A percentile compares a stretch with the other conserved stretches of the same genome.
Conservation (phyloP, 192 early-diverging fungal species). For the Podila epigama region DNA sequence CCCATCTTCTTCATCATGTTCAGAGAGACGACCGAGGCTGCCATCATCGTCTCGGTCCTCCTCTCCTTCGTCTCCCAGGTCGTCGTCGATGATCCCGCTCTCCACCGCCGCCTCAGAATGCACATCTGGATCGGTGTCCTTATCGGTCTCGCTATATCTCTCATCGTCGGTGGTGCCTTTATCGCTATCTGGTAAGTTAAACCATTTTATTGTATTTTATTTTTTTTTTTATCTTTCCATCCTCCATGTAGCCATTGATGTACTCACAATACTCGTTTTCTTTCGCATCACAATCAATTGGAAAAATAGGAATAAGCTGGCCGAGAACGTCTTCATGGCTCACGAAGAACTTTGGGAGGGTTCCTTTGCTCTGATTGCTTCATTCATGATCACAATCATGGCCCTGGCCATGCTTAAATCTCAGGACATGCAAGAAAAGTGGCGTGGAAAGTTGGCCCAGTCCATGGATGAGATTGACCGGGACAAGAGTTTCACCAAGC, state of each 20-base stretch:
- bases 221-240: background rate
- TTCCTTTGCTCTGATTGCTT: constrained; percentile 79
- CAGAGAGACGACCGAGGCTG: constrained; percentile 87
- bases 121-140: constrained; percentile 82
- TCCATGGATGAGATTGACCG: constrained; percentile 56
- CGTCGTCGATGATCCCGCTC: constrained; percentile 55
- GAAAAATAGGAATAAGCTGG: constrained; percentile 48
- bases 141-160: constrained; percentile 70
- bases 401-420: constrained; percentile 82
- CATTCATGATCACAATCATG: constrained; percentile 81
- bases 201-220: background rate
- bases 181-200: constrained; percentile 82
- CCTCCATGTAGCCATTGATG: background rate
- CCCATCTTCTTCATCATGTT: constrained; percentile 81
- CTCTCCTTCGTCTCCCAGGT: constrained; percentile 78
- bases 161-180: constrained; percentile 77
- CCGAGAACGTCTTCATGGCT: constrained; percentile 41
- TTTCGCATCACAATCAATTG: background rate
- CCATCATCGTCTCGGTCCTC: constrained; percentile 88
- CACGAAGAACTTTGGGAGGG: constrained; percentile 86
- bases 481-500: constrained; percentile 36
- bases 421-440: constrained; percentile 79
- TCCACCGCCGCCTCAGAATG: constrained; percentile 62
- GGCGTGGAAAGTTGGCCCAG: constrained; percentile 66
- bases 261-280: background rate